These are phyloP conservation scores for Lotus japonicus DNA, from an alignment of 306 rosid genomes.

Conservation along the genomic window DNA sequence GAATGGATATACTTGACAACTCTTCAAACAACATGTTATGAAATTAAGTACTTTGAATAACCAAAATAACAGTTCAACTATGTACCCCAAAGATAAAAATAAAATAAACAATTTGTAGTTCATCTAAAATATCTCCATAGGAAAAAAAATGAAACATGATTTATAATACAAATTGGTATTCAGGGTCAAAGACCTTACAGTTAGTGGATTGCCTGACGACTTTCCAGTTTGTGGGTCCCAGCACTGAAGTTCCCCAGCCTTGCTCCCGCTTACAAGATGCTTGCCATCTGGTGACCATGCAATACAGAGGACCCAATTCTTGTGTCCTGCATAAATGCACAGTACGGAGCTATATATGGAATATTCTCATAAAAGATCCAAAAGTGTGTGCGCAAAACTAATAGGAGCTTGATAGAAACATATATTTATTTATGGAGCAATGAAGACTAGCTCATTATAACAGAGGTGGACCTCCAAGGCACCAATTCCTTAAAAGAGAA, in stretches of 20 bases:
- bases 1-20: background rate
- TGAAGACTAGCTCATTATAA: background rate
- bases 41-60: conserved; percentile 1
- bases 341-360: background rate
- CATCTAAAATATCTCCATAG: background rate
- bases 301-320: conserved; percentile 89
- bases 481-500: background rate
- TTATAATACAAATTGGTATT: background rate
- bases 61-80: background rate
- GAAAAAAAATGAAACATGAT: background rate
- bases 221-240: conserved; percentile 95
- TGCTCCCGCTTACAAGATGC: conserved; percentile 95
- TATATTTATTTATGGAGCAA: background rate
- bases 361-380: background rate
- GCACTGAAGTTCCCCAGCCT: conserved; percentile 77
- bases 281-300: conserved; percentile 95
- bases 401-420: background rate
- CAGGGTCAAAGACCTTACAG: conserved; percentile 37
- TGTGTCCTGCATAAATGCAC: conserved; percentile 60
- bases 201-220: conserved; percentile 58
- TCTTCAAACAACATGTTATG: background rate
- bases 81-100: background rate
- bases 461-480: background rate
- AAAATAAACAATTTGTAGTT: background rate
- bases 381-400: background rate